A percentile compares a stretch with the other conserved stretches of the same genome.
Conservation (phyloP, 73 alveolate genomes). For the Tetrahymena borealis region DNA sequence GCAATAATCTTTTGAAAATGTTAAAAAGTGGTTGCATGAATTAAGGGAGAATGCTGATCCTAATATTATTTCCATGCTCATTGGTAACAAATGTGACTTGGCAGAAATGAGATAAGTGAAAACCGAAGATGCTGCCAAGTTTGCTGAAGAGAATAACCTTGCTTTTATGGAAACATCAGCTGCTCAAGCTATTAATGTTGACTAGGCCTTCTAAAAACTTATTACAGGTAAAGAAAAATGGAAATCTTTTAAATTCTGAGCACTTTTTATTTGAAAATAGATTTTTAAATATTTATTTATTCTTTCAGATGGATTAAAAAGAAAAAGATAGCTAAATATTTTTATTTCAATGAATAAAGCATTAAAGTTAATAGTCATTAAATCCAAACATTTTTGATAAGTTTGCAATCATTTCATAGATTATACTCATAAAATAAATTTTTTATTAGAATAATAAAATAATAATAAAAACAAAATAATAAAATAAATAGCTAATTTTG, state of each 20-base stretch:
- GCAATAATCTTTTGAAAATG: constrained; percentile 51
- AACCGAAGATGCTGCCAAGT: constrained; percentile 44
- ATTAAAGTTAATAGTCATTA: no score
- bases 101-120: constrained; percentile 38
- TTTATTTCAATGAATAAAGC: no score
- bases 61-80: constrained; percentile 36
- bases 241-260: background rate
- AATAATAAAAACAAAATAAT: no score
- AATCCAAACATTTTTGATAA: no score
- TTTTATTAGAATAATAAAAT: no score
- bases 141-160: constrained; percentile 51
- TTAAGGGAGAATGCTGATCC: constrained; percentile 62
- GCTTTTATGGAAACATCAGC: constrained; percentile 67
- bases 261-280: background rate
- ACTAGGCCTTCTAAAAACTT: constrained; percentile 50
- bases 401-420: no score
- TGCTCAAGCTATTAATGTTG: constrained; percentile 50
- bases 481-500: no score
- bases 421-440: no score
- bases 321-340: no score
- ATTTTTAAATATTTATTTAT: background rate
- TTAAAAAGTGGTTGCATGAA: constrained; percentile 64
- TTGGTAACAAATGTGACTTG: constrained; percentile 60
- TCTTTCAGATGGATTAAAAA: no score
- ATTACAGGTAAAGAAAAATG: constrained; percentile 8